Percentiles rank a stretch among this genome's conserved stretches.
Evolutionary conservation across 805 yeast genomes (phyloP).

Genomic region (Candida ipomoeae): DNA sequence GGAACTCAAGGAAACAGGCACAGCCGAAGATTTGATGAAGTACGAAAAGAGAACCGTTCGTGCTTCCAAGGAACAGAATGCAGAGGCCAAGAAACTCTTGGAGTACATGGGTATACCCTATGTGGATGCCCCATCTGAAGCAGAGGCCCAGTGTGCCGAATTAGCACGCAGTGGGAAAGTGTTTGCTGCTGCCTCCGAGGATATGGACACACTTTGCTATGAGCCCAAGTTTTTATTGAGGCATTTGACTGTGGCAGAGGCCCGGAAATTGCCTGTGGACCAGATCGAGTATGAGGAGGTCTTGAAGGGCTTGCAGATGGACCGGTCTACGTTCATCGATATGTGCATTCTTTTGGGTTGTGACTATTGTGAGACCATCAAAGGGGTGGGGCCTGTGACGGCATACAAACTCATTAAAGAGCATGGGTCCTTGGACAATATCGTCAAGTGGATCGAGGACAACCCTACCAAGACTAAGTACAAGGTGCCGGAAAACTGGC

Average conservation of each 20-base stretch:
- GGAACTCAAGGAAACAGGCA: constrained; percentile 73
- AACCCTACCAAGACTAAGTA: constrained; percentile 58
- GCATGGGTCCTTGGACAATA: constrained; percentile 74
- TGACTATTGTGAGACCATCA: constrained; percentile 93
- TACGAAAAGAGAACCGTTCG: constrained; percentile 84
- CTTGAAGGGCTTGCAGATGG: constrained; percentile 73
- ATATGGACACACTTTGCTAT: constrained; percentile 97
- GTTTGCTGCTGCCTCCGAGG: constrained; percentile 96
- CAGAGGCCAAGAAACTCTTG: constrained; percentile 80
- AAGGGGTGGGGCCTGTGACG: constrained; percentile 94
- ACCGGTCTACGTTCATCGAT: constrained; percentile 73
- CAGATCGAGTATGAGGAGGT: constrained; percentile 70
- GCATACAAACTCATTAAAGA: constrained; percentile 86
- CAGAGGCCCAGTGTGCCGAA: constrained; percentile 97
- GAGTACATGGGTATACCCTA: constrained; percentile 93
- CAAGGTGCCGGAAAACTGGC: constrained; percentile 93
- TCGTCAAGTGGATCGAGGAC: constrained; percentile 59
- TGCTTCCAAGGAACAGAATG: constrained; percentile 87
- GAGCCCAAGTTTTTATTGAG: constrained; percentile 79
- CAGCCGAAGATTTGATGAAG: constrained; percentile 68
- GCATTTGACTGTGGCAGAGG: constrained; percentile 91
- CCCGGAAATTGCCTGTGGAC: constrained; percentile 86
- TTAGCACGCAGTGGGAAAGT: constrained; percentile 87
- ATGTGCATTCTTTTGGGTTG: constrained; percentile 92
- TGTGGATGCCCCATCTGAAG: constrained; percentile 94